These are phyloP conservation scores for Penicillium diatomitis DNA, from an alignment of 495 filamentous ascomycete species.

Conservation along the genomic window DNA sequence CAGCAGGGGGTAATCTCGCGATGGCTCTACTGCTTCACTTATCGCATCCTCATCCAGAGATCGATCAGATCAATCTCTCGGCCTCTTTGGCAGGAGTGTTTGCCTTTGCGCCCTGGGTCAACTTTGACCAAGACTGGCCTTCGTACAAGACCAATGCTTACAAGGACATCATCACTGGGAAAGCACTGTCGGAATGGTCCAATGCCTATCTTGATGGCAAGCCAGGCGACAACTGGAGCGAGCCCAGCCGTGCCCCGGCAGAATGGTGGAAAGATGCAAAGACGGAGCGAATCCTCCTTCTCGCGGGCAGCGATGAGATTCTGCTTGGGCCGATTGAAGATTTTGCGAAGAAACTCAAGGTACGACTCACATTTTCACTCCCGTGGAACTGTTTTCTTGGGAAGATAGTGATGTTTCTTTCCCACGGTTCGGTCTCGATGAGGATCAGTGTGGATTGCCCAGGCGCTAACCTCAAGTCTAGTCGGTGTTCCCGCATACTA, in stretches of 20 bases:
- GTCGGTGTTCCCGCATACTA: conserved; percentile 25
- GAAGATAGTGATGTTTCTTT: too few relatives aligned
- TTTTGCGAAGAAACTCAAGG: conserved; percentile 39
- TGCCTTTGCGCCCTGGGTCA: conserved; percentile 47
- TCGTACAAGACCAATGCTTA: conserved; percentile 35
- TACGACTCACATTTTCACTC: conserved; percentile 5
- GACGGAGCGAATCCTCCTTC: conserved; percentile 40
- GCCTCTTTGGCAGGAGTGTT: conserved; percentile 39
- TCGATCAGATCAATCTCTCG: conserved; percentile 23
- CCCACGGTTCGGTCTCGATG: too few relatives aligned
- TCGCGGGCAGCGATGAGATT: conserved; percentile 48
- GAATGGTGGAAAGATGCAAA: conserved; percentile 47
- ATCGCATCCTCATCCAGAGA: conserved; percentile 48
- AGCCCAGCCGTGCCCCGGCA: conserved; percentile 38
- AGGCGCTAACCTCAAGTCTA: conserved; percentile 5
- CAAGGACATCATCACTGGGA: conserved; percentile 38
- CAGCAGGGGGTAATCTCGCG: conserved; percentile 53
- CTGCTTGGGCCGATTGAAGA: conserved; percentile 46
- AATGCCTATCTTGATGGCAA: conserved; percentile 33
- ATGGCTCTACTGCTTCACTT: conserved; percentile 48
- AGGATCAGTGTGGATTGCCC: too few relatives aligned
- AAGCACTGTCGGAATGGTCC: conserved; percentile 30
- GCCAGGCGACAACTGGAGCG: conserved; percentile 44
- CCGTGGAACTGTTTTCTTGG: too few relatives aligned
- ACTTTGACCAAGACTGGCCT: conserved; percentile 32